Base-by-base conservation (phyloP, 805 yeast species). In the Ogataea methylovora region DNA sequence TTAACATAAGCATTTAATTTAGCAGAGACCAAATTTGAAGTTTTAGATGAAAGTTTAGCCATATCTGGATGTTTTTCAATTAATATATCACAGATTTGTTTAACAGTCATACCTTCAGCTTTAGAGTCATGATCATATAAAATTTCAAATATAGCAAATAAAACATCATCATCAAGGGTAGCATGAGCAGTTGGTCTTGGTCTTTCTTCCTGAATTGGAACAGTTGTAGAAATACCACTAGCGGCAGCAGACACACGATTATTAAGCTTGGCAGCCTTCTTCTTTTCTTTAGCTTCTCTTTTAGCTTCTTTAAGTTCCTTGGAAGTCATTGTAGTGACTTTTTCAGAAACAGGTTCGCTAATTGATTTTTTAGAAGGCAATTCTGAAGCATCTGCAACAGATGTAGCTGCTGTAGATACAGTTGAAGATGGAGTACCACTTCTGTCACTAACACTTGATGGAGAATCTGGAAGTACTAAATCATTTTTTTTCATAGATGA, bases 51-150 rank as follows among this genome's bases (percentile, higher is more conserved):
- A 39, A 84, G 57, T 39, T 76, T 81, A 4, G 87, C 83, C 87
- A 83, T 84, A 32, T 82, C 87, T 1, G 94, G 94, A 53, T 84
- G 90, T 46, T 73, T 70, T 36, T 76, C 84, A 32, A 77, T 63
- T 31, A 84, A 63, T 37, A 79, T 71, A 54, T 84, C 94, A 59
- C 94, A 84, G 39, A 84, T 72, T 52, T 84, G 94, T 51, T 84
- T 84, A 22, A 84, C 94, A n/a, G 94, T 84, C 87, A 84, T 81
- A 43, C 94, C 94, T 39, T 69, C 67, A 33, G 83, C 79, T 34
- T 69, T 71, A 1, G 79, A 60, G 51, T 84, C 94, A 41, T 70
- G 64, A 40, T 80, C 88, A 56, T 63, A 80, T 38, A 84, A 57
- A 32, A 83, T 82, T 37, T 74, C 69, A 50, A 84, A 82, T 36